phyloP scores from a whole-genome alignment of 106 monocot genomes.

The Allium cepa region DNA sequence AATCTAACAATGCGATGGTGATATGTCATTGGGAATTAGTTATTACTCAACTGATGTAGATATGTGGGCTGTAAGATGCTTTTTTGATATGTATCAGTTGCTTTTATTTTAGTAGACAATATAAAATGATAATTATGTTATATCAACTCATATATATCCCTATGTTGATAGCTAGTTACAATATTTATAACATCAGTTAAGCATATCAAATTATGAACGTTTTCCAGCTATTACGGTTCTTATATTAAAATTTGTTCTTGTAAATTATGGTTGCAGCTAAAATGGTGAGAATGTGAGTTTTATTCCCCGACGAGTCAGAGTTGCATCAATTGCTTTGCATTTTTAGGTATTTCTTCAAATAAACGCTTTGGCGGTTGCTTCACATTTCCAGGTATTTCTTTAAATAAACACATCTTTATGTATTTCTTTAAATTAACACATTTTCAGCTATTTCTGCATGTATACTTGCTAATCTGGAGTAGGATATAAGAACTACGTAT shows the following conservation, averaged over 20 bases:
- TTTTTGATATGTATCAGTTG: constrained; percentile 61
- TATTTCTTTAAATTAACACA: background rate
- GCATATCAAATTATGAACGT: too few species aligned
- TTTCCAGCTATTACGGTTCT: background rate
- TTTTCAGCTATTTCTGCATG: background rate
- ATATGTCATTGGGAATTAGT: constrained; percentile 49
- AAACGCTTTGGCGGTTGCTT: too few species aligned
- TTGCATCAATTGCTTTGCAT: constrained; percentile 97
- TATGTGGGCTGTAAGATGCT: constrained; percentile 99
- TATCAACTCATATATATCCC: too few species aligned
- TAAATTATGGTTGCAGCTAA: constrained; percentile 47
- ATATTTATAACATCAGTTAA: background rate
- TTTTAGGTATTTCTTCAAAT: constrained; percentile 47
- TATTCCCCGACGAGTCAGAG: constrained; percentile 94
- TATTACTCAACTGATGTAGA: constrained; percentile 92
- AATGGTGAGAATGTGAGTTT: constrained; percentile 88
- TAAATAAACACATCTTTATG: too few species aligned
- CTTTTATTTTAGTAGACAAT: background rate
- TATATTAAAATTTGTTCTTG: background rate
- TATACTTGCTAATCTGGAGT: background rate
- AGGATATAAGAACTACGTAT: background rate
- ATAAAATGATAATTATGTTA: too few species aligned
- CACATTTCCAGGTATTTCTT: too few species aligned
- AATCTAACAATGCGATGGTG: too few species aligned
- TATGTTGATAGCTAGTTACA: background rate